Evolutionary conservation across 495 filamentous ascomycete species (phyloP).

Genomic region (Podospora australis): DNA sequence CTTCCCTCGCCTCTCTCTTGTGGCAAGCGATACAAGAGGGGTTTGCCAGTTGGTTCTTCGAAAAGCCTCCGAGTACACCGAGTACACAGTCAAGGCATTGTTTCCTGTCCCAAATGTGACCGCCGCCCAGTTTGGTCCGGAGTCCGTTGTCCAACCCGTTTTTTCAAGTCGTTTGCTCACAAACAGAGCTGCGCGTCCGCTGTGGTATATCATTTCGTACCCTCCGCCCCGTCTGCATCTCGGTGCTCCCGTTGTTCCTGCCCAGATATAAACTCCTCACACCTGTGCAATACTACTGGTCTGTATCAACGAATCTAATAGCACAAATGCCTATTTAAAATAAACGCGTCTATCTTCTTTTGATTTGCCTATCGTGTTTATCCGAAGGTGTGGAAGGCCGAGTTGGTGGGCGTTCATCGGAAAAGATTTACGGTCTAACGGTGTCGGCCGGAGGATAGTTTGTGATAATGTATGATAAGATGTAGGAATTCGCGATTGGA

Average conservation of each 20-base stretch:
- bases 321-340: background rate
- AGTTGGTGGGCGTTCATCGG: too few species aligned
- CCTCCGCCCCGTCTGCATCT: background rate
- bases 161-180: background rate
- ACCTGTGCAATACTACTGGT: too few species aligned
- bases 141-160: background rate
- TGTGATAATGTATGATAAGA: too few species aligned
- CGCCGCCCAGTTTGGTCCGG: background rate
- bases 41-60: background rate
- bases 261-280: background rate
- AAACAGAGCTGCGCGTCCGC: background rate
- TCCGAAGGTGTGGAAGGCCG: too few species aligned
- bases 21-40: background rate
- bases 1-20: background rate
- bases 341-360: background rate
- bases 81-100: background rate
- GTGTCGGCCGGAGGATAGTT: too few species aligned
- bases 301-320: too few species aligned
- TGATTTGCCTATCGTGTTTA: background rate
- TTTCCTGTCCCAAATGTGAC: background rate
- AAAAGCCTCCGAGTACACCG: background rate
- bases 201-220: background rate
- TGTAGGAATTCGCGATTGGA: too few species aligned
- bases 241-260: background rate
- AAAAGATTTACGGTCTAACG: too few species aligned